Base-by-base conservation (phyloP, 768 basidiomycete genomes). In the Pholiota microspora region DNA sequence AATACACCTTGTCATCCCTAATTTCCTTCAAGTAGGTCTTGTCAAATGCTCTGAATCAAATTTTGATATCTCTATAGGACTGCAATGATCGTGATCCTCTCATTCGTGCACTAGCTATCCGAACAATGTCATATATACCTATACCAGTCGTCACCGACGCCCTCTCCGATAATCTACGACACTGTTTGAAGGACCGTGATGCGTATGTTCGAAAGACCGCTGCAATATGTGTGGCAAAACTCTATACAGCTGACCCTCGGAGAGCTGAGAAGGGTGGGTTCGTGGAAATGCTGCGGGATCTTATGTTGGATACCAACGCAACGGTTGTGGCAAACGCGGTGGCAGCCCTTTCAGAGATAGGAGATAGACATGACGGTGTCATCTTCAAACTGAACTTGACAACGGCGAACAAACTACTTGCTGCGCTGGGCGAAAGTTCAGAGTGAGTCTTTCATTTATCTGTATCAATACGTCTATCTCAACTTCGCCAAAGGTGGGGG, bases 121-220 rank as follows among this genome's bases (percentile, higher is more conserved):
- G 97, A 38, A 99, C 97, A 10, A 98, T 99, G 96, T 96, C 97
- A 6, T 98, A 97, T 67, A 98, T 99, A 63, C 93, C 94, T 31
- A 88, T 97, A 21, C 89, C 94, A 7, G 78, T 86, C 47, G 92
- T 98, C 57, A 87, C 88, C 10, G 88, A 92, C 53, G 82, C 91
- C 1, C 78, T 99, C 32, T 77, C 86, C 36, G 97, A 98, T 54
- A 96, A 94, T 49, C 76, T 99, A 27, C 84, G 93, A 56, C 94
- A 97, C 69, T 91, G 89, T 58, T 77, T 98, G 38, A 91, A 93
- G 64, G 97, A 99, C 69, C 80, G 86, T 13, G 96, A 99, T 69
- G 94, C 97, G 16, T 99, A 99, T 69, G 97, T 99, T 13, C 88
- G 97, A 57, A 99, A 99, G 76, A 99, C 97, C 3, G 94, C 96